Evolutionary conservation across 2,329 filamentous ascomycete genomes (phyloP).

Genomic region (Aspergillus pseudoglaucus): DNA sequence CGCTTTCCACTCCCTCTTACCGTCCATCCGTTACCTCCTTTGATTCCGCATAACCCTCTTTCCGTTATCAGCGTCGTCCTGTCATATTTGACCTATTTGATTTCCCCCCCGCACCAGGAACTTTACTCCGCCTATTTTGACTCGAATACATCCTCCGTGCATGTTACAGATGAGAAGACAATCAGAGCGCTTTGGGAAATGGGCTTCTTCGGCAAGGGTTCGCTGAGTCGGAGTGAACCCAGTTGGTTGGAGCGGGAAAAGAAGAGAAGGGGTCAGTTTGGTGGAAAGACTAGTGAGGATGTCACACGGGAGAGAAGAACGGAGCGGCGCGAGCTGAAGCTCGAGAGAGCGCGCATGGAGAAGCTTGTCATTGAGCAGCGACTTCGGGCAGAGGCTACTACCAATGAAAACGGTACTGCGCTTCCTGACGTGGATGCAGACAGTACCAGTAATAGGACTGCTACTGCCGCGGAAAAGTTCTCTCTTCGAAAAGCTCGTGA

Average conservation of each 20-base stretch:
- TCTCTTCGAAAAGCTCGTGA: conserved; percentile 30
- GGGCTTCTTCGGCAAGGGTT: conserved; percentile 95
- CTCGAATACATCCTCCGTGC: conserved; percentile 71
- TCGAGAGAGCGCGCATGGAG: conserved; percentile 83
- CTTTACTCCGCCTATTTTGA: conserved; percentile 73
- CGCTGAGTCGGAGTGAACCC: conserved; percentile 85
- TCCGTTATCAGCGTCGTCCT: conserved; percentile 76
- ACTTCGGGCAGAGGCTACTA: conserved; percentile 48
- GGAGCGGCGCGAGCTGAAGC: conserved; percentile 77
- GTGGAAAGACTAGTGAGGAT: conserved; percentile 71
- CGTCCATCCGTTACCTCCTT: conserved; percentile 74
- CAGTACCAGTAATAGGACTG: conserved; percentile 12
- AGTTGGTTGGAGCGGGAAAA: conserved; percentile 85
- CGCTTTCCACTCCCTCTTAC: conserved; percentile 71
- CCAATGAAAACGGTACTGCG: conserved; percentile 19
- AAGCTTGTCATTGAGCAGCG: conserved; percentile 75
- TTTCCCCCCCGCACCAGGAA: conserved; percentile 56
- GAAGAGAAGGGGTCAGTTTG: conserved; percentile 59
- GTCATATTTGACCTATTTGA: conserved; percentile 66
- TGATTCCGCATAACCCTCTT: conserved; percentile 88
- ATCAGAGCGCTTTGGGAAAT: conserved; percentile 87
- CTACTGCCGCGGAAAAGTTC: conserved; percentile 23
- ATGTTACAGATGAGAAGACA: conserved; percentile 69
- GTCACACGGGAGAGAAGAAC: conserved; percentile 68
- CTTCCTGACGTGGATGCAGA: conserved; percentile 8